Evolutionary conservation across 192 early-diverging fungal genomes (phyloP).

Genomic region (Coemansia sp.): DNA sequence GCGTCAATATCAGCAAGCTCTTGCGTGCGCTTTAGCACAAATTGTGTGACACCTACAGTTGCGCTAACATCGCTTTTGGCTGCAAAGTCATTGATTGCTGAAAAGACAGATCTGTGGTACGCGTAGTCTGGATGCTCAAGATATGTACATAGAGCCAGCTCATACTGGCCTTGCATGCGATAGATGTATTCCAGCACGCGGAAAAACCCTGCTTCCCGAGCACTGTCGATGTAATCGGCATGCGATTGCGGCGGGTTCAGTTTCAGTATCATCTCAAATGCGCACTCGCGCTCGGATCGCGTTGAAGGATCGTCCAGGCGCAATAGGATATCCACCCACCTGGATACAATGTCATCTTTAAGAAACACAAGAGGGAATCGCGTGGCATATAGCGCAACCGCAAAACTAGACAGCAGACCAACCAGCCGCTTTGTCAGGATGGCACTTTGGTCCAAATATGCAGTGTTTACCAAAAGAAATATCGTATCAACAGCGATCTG

Average conservation of each 20-base stretch:
- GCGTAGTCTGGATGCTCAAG: slow-evolving; percentile 44
- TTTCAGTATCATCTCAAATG: slow-evolving; percentile 45
- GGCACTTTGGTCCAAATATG: not conserved
- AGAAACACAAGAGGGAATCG: slow-evolving; percentile 50
- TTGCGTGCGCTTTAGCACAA: slow-evolving; percentile 14
- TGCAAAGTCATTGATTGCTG: slow-evolving; percentile 31
- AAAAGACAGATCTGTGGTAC: slow-evolving; percentile 37
- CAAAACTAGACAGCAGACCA: slow-evolving; percentile 44
- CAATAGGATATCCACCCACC: slow-evolving; percentile 36
- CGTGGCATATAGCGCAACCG: slow-evolving; percentile 40
- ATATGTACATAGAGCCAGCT: slow-evolving; percentile 37
- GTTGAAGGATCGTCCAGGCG: slow-evolving; percentile 35
- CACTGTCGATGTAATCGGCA: slow-evolving; percentile 32
- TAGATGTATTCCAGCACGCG: slow-evolving; percentile 51
- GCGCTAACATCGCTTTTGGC: not conserved
- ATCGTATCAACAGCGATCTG: slow-evolving; percentile 48
- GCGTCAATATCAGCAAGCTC: slow-evolving; percentile 45
- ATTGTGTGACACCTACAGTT: slow-evolving; percentile 15
- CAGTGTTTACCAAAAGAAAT: slow-evolving; percentile 18
- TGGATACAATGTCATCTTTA: slow-evolving; percentile 22
- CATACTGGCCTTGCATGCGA: slow-evolving; percentile 26
- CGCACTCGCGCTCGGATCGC: slow-evolving; percentile 40
- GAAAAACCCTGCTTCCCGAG: slow-evolving; percentile 39
- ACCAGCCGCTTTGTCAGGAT: slow-evolving; percentile 28
- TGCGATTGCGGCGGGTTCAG: slow-evolving; percentile 44